phyloP scores from a whole-genome alignment of 2,329 filamentous ascomycete genomes.

The Curvularia hawaiiensis region DNA sequence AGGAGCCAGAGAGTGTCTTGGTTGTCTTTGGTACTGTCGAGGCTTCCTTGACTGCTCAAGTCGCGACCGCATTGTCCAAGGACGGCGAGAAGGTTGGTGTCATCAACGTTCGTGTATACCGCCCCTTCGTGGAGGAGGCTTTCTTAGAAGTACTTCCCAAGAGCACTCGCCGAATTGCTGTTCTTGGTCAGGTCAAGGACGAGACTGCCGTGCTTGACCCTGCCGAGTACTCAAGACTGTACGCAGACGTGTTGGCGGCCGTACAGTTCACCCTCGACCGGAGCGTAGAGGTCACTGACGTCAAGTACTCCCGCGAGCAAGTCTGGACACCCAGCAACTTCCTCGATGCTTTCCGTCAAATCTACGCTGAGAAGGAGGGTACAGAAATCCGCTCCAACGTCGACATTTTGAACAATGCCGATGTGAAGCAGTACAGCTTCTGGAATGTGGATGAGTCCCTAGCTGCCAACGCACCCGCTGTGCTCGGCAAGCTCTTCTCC shows the following conservation, averaged over 20 bases:
- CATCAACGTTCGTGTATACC: slow-evolving; percentile 90
- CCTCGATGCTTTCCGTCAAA: slow-evolving; percentile 54
- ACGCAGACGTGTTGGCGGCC: slow-evolving; percentile 87
- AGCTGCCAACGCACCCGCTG: slow-evolving; percentile 67
- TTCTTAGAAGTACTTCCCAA: slow-evolving; percentile 83
- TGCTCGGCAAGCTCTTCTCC: slow-evolving; percentile 64
- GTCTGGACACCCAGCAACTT: slow-evolving; percentile 65
- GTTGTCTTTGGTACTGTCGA: slow-evolving; percentile 94
- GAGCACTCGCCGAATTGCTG: slow-evolving; percentile 75
- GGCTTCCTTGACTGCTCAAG: slow-evolving; percentile 81
- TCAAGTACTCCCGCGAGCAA: slow-evolving; percentile 84
- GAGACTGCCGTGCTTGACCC: slow-evolving; percentile 74
- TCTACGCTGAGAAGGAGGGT: slow-evolving; percentile 49
- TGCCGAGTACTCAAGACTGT: slow-evolving; percentile 81
- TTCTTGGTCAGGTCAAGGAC: slow-evolving; percentile 86
- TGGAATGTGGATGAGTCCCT: slow-evolving; percentile 85
- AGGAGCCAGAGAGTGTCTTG: slow-evolving; percentile 77
- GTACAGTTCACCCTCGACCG: slow-evolving; percentile 69
- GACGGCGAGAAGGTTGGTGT: slow-evolving; percentile 82
- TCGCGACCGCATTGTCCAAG: slow-evolving; percentile 72
- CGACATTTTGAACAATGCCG: slow-evolving; percentile 59
- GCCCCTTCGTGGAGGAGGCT: slow-evolving; percentile 92
- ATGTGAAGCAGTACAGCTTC: slow-evolving; percentile 84
- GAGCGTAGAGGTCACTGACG: slow-evolving; percentile 72
- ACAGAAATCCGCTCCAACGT: slow-evolving; percentile 53